A percentile compares a stretch with the other conserved stretches of the same genome.
These are phyloP conservation scores for Sporothrix humicola DNA, from an alignment of 2,329 filamentous ascomycete species.

Conservation along the genomic window DNA sequence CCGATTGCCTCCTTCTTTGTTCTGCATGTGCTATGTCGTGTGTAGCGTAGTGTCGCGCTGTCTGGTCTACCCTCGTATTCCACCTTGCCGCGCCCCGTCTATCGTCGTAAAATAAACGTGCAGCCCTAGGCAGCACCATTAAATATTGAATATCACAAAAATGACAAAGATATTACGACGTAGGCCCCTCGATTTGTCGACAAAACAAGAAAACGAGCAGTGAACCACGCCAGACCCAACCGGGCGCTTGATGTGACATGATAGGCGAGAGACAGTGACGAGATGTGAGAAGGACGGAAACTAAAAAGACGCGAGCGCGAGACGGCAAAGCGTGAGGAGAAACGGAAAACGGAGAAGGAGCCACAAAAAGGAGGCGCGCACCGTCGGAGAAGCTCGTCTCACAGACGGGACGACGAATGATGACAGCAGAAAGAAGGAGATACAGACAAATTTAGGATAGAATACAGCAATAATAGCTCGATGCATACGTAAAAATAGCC, in stretches of 20 bases:
- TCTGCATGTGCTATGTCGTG: neutral
- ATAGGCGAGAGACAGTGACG: neutral
- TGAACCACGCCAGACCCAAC: neutral
- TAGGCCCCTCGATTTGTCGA: neutral
- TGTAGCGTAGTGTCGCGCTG: too few relatives aligned
- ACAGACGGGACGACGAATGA: neutral
- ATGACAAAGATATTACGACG: neutral
- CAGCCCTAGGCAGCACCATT: neutral
- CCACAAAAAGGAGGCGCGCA: neutral
- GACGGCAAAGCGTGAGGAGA: too few relatives aligned
- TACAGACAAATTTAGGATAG: neutral
- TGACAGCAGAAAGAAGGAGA: neutral
- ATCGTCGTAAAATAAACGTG: neutral
- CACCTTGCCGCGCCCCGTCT: conserved; percentile 10
- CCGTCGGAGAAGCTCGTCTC: neutral
- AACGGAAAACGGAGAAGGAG: neutral
- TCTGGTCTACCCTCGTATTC: conserved; percentile 11
- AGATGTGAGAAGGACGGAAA: neutral
- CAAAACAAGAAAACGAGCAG: neutral
- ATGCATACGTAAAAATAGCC: too few relatives aligned
- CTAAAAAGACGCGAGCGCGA: too few relatives aligned
- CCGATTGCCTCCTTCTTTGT: neutral
- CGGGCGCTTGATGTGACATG: neutral
- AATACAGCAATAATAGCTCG: neutral
- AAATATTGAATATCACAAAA: neutral